Base-by-base conservation (phyloP, 345 rosid genomes). In the Atalantia buxifolia region DNA sequence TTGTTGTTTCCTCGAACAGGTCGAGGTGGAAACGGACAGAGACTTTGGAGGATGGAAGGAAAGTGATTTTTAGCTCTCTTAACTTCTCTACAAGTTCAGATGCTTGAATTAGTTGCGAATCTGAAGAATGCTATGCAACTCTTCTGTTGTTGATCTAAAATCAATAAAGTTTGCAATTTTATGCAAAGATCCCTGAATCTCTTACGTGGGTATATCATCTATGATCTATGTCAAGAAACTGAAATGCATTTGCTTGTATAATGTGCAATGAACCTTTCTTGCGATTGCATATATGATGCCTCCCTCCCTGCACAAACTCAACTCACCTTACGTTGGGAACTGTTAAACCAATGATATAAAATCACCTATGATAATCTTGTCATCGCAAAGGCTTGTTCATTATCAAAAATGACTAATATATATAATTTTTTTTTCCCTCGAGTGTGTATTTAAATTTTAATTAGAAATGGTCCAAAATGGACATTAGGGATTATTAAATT, bases 31-130 rank as follows among this genome's bases (percentile, higher is more conserved):
- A 22, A 40, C 42, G 59, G 87, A 71, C 2, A 86, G 5, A 40
- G 88, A 86, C 66, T 82, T 72, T 76, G 98, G 98, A 45, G 98
- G 98, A 36, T 95, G 98, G 98, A 89, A 71, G 82, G 77, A 90
- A 67, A 91, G 98, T 81, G 50, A 75, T 24, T 73, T 22, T 18
- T 87, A 84, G 64, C 18, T 70, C 12, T 21, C 33, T 28, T 2
- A 4, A 40, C 6, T 42, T 33, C 38, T 14, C 4, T 16, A 31
- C 53, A 16, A 35, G n/a, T 28, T 62, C 21, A 19, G 27, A 62
- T 74, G 42, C 25, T 27, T 42, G 61, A 40, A 9, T 2, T 60
- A 27, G 1, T 5, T 63, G 60, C 10, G 30, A 72, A 30, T 72
- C 7, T 56, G 50, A 57, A 31, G 25, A 9, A 72, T 1, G 27